Evolutionary conservation across 1,284 basidiomycete species (phyloP).

Genomic region (Ganoderma lingzhi): DNA sequence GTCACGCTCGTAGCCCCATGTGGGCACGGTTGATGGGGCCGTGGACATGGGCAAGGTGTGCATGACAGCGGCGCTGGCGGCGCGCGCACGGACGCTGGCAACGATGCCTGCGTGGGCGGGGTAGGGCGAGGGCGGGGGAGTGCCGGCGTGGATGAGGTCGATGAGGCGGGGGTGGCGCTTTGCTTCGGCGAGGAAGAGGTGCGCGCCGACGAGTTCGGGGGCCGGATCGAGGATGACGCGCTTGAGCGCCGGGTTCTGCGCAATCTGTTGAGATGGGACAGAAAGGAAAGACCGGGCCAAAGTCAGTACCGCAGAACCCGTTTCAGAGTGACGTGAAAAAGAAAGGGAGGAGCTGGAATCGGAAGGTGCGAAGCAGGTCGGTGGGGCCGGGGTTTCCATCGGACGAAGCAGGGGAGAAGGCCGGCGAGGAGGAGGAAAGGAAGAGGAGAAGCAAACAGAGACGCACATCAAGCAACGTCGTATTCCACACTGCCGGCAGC

Average conservation of each 20-base stretch:
- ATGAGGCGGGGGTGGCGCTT: slow-evolving; percentile 40
- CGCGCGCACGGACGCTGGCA: slow-evolving; percentile 20
- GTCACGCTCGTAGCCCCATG: slow-evolving; percentile 33
- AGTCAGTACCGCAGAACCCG: slow-evolving; percentile 4
- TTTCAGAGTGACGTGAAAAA: slow-evolving; percentile 19
- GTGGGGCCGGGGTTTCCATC: not conserved
- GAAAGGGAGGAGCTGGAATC: slow-evolving; percentile 5
- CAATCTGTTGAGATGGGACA: slow-evolving; percentile 30
- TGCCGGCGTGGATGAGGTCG: slow-evolving; percentile 40
- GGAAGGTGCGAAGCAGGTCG: not conserved
- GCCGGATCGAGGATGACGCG: slow-evolving; percentile 38
- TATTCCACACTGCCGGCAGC: slow-evolving; percentile 42
- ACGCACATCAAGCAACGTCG: slow-evolving; percentile 39
- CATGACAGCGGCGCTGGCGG: slow-evolving; percentile 23
- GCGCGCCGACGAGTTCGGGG: slow-evolving; percentile 36
- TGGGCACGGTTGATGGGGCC: slow-evolving; percentile 20
- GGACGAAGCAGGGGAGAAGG: slow-evolving; percentile 3
- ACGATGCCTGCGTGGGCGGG: slow-evolving; percentile 14
- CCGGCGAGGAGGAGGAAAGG: slow-evolving; percentile 12
- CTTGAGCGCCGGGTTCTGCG: slow-evolving; percentile 38
- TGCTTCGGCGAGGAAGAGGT: slow-evolving; percentile 41
- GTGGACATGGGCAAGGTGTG: slow-evolving; percentile 12
- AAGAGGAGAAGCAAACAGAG: slow-evolving; percentile 7
- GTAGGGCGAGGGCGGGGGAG: slow-evolving; percentile 20
- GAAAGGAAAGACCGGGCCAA: slow-evolving; percentile 7